Conservation (phyloP, 495 filamentous ascomycete genomes). For the Podospora didyma region DNA sequence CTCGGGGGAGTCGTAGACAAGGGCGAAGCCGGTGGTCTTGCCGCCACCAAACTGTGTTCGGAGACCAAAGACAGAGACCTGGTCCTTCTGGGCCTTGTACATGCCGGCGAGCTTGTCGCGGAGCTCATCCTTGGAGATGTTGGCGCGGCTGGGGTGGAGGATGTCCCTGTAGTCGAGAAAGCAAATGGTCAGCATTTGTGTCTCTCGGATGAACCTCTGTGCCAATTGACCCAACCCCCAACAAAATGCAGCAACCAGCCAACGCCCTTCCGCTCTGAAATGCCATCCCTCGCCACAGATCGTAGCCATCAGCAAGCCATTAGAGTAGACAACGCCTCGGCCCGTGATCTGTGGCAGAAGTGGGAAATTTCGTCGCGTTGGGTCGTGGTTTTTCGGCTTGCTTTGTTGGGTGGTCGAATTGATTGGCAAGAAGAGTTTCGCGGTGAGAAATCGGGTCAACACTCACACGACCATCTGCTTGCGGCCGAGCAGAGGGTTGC, state of each 20-base stretch:
- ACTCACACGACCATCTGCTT: conserved; percentile 99
- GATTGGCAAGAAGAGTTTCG: not conserved
- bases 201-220: too few species aligned
- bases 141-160: conserved; percentile 96
- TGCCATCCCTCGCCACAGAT: not conserved
- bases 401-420: not conserved
- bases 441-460: conserved; percentile 12
- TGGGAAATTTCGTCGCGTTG: conserved; percentile 8
- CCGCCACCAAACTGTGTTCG: conserved; percentile 98
- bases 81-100: conserved; percentile 97
- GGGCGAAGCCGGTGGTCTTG: conserved; percentile 98
- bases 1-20: conserved; percentile 96
- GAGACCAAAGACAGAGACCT: conserved; percentile 96
- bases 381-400: not conserved
- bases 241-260: not conserved
- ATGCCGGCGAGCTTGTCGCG: conserved; percentile 87
- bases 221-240: not conserved
- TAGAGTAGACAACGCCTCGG: not conserved
- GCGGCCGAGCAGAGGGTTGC: conserved; percentile 95
- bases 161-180: conserved; percentile 67
- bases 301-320: not conserved
- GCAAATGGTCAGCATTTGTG: conserved; percentile 11
- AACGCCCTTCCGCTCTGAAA: too few species aligned
- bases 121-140: conserved; percentile 98
- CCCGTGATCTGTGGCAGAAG: not conserved